Base-by-base conservation (phyloP, 306 rosid species). In the Cucurbita pepo region DNA sequence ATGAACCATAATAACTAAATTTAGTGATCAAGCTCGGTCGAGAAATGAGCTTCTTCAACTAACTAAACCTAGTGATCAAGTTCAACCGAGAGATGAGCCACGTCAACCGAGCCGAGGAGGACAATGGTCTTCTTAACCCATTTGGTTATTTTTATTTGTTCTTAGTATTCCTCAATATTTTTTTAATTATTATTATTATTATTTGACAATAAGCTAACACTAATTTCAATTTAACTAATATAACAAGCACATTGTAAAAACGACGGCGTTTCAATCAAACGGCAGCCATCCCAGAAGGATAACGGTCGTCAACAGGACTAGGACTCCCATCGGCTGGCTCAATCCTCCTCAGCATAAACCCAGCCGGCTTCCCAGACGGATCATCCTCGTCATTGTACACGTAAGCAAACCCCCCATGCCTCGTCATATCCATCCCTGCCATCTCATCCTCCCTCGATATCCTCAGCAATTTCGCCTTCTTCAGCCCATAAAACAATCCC, bases 331-430 rank as follows among this genome's bases (percentile, higher is more conserved):
- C 45, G 0, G 71, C 21, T 7, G 86, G 82, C 64, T 57, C 81
- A 8, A 80, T 53, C 57, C 50, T 77, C 36, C 57, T 71, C 86
- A 80, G 74, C 77, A 54, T 41, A 54, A 79, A 83, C 50, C 60
- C 77, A 1, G 67, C 75, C 0, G 37, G 59, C 44, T 34, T 73
- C 16, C 3, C 8, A 0, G 86, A 83, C 6, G 37, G 52, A 54
- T 81, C 78, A 2, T 81, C 83, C 15, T 83, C 81, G 13, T 78
- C 87, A 12, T 75, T 56, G 51, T 91, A 91, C 2, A 77, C 87
- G 38, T 91, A 91, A 36, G 97, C 96, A 76, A 91, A 88, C 3
- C 97, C 96, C 10, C 97, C 97, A 56, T 91, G 97, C 71, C 82
- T 78, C 0, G 93, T 89, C 79, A 84, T 2, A 65, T 89, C 97